Conservation (phyloP, 177 flowering plant genomes). For the Vitis hybrid region DNA sequence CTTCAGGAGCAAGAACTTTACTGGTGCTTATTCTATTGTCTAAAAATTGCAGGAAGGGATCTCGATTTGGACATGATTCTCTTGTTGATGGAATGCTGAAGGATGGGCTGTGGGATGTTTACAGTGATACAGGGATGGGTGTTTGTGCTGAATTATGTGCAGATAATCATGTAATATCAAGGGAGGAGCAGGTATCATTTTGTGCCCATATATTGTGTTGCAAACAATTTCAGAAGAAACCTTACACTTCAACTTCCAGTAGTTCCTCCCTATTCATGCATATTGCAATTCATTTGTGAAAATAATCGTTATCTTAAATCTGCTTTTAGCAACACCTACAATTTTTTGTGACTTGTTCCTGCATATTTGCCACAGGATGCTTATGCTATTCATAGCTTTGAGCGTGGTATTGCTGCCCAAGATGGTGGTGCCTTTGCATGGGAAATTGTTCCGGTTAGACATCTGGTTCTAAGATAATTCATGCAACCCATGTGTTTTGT, state of each 20-base stretch:
- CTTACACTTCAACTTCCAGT: background rate
- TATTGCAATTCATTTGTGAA: background rate
- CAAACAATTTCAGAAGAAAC: background rate
- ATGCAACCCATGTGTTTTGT: background rate
- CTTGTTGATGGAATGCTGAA: conserved; percentile 86
- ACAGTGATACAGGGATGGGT: conserved; percentile 85
- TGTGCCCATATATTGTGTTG: background rate
- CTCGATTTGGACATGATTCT: conserved; percentile 82
- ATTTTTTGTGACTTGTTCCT: conserved; percentile 1
- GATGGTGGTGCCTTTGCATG: conserved; percentile 70
- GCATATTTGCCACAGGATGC: conserved; percentile 50
- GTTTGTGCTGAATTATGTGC: conserved; percentile 84
- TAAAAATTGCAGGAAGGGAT: conserved; percentile 60
- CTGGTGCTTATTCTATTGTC: too few species aligned
- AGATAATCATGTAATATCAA: conserved; percentile 54
- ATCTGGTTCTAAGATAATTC: conserved; percentile 5
- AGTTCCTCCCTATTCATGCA: background rate
- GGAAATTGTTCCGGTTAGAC: conserved; percentile 86
- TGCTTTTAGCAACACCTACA: background rate
- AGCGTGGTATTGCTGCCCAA: conserved; percentile 89
- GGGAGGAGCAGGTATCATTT: conserved; percentile 69
- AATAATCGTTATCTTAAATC: background rate
- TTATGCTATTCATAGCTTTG: conserved; percentile 85
- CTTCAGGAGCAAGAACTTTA: too few species aligned
- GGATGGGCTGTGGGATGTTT: conserved; percentile 95